phyloP scores from a whole-genome alignment of 2,329 filamentous ascomycete genomes.

The Epichloe gansuensis region DNA sequence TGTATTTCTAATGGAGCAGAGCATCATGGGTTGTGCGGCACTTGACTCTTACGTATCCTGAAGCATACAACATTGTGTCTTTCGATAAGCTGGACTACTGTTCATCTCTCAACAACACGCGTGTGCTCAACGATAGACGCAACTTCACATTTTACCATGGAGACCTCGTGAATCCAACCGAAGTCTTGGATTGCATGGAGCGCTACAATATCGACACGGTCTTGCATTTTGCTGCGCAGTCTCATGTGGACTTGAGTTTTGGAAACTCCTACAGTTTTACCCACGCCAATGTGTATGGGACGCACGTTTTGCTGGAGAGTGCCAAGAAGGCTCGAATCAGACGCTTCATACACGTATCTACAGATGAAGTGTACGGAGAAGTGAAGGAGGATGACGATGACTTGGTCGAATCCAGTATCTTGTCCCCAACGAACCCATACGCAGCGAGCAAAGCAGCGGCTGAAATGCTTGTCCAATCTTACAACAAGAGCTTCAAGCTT shows the following conservation, averaged over 20 bases:
- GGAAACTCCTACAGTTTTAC: slow-evolving; percentile 74
- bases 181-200: slow-evolving; percentile 59
- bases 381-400: slow-evolving; percentile 60
- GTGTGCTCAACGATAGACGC: slow-evolving; percentile 48
- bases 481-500: slow-evolving; percentile 69
- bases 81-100: slow-evolving; percentile 82
- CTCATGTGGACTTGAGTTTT: slow-evolving; percentile 72
- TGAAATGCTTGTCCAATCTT: slow-evolving; percentile 80
- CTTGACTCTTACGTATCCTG: slow-evolving; percentile 58
- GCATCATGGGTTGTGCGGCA: slow-evolving; percentile 76
- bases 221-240: slow-evolving; percentile 77
- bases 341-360: slow-evolving; percentile 71
- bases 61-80: slow-evolving; percentile 65
- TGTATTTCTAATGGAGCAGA: slow-evolving; percentile 26
- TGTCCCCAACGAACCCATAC: slow-evolving; percentile 72
- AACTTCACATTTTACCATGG: slow-evolving; percentile 75
- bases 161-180: slow-evolving; percentile 58
- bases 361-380: slow-evolving; percentile 78
- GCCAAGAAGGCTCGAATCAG: slow-evolving; percentile 58
- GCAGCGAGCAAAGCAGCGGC: slow-evolving; percentile 70
- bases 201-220: slow-evolving; percentile 64
- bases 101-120: slow-evolving; percentile 67
- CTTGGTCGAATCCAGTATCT: slow-evolving; percentile 57
- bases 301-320: slow-evolving; percentile 69
- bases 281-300: slow-evolving; percentile 70